phyloP scores from a whole-genome alignment of 2,329 filamentous ascomycete species.

The Hypoxylon sp. region DNA sequence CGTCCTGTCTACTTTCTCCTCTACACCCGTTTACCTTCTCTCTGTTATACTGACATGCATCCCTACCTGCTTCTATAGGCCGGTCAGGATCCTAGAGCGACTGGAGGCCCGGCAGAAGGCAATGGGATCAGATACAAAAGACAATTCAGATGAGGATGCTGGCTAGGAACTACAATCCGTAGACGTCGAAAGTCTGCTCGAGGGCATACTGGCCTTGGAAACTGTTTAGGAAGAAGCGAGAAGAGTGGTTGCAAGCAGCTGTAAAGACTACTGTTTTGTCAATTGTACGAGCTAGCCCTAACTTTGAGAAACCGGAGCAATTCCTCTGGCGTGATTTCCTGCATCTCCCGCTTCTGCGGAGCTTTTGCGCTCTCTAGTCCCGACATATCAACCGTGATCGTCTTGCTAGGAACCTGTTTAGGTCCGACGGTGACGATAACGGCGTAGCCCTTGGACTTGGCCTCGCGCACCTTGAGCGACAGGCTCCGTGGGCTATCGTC shows the following conservation, averaged over 20 bases:
- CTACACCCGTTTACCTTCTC: neutral
- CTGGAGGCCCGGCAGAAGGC: conserved; percentile 39
- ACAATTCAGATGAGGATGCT: conserved; percentile 27
- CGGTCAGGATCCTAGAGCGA: conserved; percentile 41
- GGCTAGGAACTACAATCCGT: conserved; percentile 6
- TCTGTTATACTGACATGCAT: conserved; percentile 11
- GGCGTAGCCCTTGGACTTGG: conserved; percentile 75
- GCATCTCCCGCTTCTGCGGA: conserved; percentile 41
- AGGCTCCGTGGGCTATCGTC: conserved; percentile 70
- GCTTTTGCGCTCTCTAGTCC: conserved; percentile 40
- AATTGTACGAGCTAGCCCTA: conserved; percentile 59
- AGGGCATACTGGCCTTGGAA: no score
- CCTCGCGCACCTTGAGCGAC: conserved; percentile 74
- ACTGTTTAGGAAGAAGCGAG: neutral
- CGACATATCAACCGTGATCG: conserved; percentile 59
- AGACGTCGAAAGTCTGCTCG: neutral
- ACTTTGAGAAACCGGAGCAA: conserved; percentile 55
- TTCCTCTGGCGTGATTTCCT: conserved; percentile 54
- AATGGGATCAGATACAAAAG: neutral
- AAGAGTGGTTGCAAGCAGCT: neutral
- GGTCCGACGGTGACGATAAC: conserved; percentile 77
- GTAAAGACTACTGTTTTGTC: conserved; percentile 32
- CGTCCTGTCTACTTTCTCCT: neutral
- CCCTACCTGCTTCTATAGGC: conserved; percentile 22
- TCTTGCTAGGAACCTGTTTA: conserved; percentile 65